Evolutionary conservation across 306 rosid genomes (phyloP).

Genomic region (Medicago lupulina): DNA sequence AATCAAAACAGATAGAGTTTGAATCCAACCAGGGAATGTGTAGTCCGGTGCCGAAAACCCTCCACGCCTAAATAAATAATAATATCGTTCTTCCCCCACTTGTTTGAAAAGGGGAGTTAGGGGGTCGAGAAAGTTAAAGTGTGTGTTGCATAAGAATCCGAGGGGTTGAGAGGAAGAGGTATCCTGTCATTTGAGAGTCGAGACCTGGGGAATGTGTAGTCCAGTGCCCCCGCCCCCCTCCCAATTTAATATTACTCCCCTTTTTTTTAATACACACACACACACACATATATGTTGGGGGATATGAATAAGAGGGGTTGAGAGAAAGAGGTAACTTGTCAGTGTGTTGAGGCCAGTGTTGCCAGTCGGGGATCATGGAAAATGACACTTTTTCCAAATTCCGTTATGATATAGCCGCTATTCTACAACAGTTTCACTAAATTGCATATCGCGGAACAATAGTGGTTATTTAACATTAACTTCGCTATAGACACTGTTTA

Average conservation of each 20-base stretch:
- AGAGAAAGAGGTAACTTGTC: background rate
- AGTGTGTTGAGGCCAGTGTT: background rate
- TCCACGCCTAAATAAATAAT: background rate
- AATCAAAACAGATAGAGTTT: background rate
- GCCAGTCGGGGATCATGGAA: background rate
- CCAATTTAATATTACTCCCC: background rate
- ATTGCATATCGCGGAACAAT: background rate
- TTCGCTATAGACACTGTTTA: background rate
- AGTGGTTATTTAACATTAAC: background rate
- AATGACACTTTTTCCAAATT: background rate
- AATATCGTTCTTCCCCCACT: background rate
- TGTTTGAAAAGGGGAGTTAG: background rate
- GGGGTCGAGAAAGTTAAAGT: background rate
- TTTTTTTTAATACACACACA: background rate
- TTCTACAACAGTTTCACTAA: background rate
- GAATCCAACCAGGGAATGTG: background rate
- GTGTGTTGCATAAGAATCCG: background rate
- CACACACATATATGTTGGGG: background rate
- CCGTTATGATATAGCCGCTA: background rate
- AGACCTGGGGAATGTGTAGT: background rate
- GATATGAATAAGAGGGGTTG: background rate
- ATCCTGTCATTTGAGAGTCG: background rate
- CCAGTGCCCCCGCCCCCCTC: background rate
- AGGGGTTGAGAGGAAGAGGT: background rate
- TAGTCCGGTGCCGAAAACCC: background rate